Conservation (phyloP, 2,329 filamentous ascomycete species). For the Alternaria consortialis region DNA sequence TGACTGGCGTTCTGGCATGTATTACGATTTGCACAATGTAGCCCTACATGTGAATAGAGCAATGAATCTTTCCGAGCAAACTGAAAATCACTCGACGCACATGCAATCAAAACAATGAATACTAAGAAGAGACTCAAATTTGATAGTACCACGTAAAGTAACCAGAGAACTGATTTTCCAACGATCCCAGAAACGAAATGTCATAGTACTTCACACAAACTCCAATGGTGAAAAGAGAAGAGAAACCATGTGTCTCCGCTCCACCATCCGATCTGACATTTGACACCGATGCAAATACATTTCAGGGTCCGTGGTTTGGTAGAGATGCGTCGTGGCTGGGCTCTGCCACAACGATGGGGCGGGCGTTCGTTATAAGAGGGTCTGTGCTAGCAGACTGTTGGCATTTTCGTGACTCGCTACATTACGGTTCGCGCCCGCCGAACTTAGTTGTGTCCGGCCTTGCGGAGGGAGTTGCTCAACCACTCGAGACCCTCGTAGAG, state of each 20-base stretch:
- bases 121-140: constrained; percentile 51
- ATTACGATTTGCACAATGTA: constrained; percentile 15
- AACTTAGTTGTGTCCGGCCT: constrained; percentile 60
- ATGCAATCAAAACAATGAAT: constrained; percentile 34
- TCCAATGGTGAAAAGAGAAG: constrained; percentile 48
- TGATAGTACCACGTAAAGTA: constrained; percentile 49
- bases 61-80: constrained; percentile 7
- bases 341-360: constrained; percentile 28
- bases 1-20: constrained; percentile 20
- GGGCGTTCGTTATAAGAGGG: constrained; percentile 36
- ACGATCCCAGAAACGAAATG: constrained; percentile 47
- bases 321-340: constrained; percentile 23
- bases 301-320: constrained; percentile 34
- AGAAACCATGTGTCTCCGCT: constrained; percentile 35
- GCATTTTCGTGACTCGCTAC: constrained; percentile 38
- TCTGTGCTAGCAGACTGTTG: constrained; percentile 41
- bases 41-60: constrained; percentile 9
- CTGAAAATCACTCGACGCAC: not conserved
- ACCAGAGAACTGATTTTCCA: constrained; percentile 49
- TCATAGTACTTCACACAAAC: constrained; percentile 50
- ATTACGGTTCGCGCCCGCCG: constrained; percentile 20
- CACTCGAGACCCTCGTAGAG: constrained; percentile 94
- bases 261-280: constrained; percentile 49
- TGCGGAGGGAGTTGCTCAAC: constrained; percentile 64
- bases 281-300: constrained; percentile 47